Evolutionary conservation across 495 filamentous ascomycete genomes (phyloP).

Genomic region (Daldinia caldariorum): DNA sequence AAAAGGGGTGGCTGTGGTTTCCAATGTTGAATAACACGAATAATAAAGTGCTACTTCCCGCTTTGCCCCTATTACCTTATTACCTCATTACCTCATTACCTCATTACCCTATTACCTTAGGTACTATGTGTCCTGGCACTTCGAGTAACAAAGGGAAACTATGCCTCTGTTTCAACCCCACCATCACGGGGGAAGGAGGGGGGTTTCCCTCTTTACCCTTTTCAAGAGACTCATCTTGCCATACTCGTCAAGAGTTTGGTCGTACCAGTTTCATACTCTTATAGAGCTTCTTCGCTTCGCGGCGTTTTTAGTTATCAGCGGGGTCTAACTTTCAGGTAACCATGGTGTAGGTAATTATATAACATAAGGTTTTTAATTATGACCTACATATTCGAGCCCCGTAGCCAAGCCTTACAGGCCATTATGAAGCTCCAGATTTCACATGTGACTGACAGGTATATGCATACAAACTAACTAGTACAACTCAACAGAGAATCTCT

Average conservation of each 20-base stretch:
- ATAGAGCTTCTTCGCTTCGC: conserved; percentile 12
- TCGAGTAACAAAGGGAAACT: conserved; percentile 14
- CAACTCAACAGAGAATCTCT: no score
- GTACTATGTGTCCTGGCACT: no score
- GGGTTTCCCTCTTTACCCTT: conserved; percentile 14
- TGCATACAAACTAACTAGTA: neutral
- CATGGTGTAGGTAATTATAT: neutral
- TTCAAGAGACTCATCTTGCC: conserved; percentile 20
- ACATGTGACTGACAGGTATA: conserved; percentile 3
- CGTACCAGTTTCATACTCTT: conserved; percentile 34
- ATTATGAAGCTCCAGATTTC: neutral
- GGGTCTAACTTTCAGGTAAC: conserved; percentile 13
- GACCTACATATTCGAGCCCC: conserved; percentile 1
- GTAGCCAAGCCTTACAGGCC: neutral
- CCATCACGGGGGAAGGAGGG: conserved; percentile 5
- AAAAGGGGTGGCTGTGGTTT: conserved; percentile 8
- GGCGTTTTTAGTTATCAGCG: conserved; percentile 14
- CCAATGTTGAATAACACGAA: conserved; percentile 5
- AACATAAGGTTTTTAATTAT: neutral
- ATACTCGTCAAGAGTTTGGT: conserved; percentile 10
- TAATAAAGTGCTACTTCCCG: conserved; percentile 1
- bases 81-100: no score
- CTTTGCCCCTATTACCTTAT: neutral
- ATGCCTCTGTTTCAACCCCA: conserved; percentile 33
- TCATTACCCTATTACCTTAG: neutral